phyloP scores from a whole-genome alignment of 2,329 filamentous ascomycete genomes.

The Tolypocladium amazonense region DNA sequence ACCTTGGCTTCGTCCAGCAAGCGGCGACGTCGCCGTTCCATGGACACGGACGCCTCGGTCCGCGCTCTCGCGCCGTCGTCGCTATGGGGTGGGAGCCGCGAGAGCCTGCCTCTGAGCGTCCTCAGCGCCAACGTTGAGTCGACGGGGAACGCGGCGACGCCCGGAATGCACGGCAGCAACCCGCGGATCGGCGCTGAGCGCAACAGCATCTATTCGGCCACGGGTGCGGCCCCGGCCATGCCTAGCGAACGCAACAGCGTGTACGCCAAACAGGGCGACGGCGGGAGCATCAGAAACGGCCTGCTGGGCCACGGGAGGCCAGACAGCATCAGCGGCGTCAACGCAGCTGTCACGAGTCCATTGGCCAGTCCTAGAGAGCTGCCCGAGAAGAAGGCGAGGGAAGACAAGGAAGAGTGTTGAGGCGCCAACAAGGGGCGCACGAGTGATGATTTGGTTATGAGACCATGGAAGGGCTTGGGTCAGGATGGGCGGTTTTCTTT shows the following conservation, averaged over 20 bases:
- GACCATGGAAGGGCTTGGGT: background rate
- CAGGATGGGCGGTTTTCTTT: background rate
- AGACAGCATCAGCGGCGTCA: conserved; percentile 73
- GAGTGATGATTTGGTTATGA: conserved; percentile 1
- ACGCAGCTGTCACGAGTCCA: conserved; percentile 51
- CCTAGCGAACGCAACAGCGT: conserved; percentile 72
- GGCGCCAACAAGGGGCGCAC: background rate
- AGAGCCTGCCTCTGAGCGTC: conserved; percentile 69
- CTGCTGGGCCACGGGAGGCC: conserved; percentile 65
- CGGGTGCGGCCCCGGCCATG: conserved; percentile 54
- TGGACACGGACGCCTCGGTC: conserved; percentile 79
- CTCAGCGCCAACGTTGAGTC: conserved; percentile 60
- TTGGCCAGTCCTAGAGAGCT: conserved; percentile 46
- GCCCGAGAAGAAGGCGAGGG: conserved; percentile 21
- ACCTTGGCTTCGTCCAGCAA: conserved; percentile 78
- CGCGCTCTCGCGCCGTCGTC: conserved; percentile 76
- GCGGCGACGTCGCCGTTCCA: conserved; percentile 62
- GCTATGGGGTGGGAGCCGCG: conserved; percentile 70
- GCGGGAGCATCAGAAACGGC: conserved; percentile 69
- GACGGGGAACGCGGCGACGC: conserved; percentile 29
- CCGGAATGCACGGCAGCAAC: conserved; percentile 42
- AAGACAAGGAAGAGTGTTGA: conserved; percentile 15
- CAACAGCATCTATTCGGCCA: conserved; percentile 73
- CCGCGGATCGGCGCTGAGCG: conserved; percentile 44
- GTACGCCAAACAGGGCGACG: conserved; percentile 63